Conservation (phyloP, 2,329 filamentous ascomycete genomes). For the Botrytis medusae region DNA sequence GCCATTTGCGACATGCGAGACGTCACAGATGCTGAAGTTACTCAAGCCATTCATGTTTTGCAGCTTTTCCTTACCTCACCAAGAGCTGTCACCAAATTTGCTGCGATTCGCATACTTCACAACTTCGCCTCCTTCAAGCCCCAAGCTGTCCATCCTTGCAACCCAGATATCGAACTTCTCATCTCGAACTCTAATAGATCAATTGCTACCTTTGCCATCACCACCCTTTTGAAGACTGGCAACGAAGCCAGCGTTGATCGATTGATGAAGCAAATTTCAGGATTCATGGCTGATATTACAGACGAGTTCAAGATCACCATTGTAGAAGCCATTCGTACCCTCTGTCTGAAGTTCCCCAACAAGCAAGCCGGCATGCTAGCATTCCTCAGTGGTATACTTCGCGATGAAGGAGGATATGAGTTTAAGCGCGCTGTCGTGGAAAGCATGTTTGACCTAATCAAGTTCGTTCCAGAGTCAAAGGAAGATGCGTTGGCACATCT, state of each 20-base stretch:
- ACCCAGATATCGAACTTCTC: conserved; percentile 93
- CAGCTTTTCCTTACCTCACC: conserved; percentile 97
- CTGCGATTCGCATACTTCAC: conserved; percentile 92
- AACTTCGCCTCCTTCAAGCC: conserved; percentile 97
- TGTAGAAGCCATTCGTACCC: conserved; percentile 92
- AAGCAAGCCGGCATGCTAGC: conserved; percentile 98
- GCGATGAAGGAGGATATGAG: conserved; percentile 96
- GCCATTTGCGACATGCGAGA: conserved; percentile 94
- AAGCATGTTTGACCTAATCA: conserved; percentile 99
- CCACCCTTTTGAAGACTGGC: conserved; percentile 94
- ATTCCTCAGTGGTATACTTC: conserved; percentile 94
- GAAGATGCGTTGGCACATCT: conserved; percentile 86
- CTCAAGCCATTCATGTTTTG: conserved; percentile 89
- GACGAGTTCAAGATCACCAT: conserved; percentile 99
- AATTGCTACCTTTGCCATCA: conserved; percentile 97
- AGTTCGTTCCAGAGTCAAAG: conserved; percentile 90
- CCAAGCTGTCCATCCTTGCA: conserved; percentile 86
- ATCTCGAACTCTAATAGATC: conserved; percentile 97
- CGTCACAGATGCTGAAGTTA: conserved; percentile 86
- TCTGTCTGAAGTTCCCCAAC: conserved; percentile 95
- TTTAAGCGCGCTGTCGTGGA: conserved; percentile 98
- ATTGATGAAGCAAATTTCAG: conserved; percentile 96
- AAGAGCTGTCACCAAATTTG: conserved; percentile 94
- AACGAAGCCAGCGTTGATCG: conserved; percentile 97
- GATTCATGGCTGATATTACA: conserved; percentile 98